phyloP scores from a whole-genome alignment of 2,329 filamentous ascomycete species.

The Mycosphaerella arachidis region DNA sequence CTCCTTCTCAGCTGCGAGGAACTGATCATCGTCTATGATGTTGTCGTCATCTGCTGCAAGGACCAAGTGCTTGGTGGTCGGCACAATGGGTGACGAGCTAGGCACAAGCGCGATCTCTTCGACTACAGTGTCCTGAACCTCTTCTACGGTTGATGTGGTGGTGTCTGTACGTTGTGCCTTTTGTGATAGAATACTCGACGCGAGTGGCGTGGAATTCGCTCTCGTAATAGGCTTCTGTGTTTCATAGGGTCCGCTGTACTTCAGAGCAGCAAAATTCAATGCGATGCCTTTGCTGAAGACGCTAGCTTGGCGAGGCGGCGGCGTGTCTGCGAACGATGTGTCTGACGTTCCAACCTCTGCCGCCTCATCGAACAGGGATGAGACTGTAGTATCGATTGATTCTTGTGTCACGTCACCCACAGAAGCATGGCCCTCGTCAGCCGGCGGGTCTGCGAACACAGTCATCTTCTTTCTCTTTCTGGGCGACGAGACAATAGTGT shows the following conservation, averaged over 20 bases:
- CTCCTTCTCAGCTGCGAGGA: constrained; percentile 23
- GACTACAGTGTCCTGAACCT: background rate
- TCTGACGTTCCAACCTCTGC: constrained; percentile 18
- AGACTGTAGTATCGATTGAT: constrained; percentile 8
- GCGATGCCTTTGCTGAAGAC: constrained; percentile 25
- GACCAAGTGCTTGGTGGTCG: background rate
- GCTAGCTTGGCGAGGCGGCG: constrained; percentile 7
- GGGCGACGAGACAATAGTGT: constrained; percentile 17
- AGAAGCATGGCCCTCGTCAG: constrained; percentile 2
- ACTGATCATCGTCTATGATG: constrained; percentile 23
- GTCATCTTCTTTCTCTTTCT: constrained; percentile 29
- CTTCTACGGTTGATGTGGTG: background rate
- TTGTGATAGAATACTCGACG: constrained; percentile 6
- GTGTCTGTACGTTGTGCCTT: background rate
- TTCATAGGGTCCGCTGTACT: constrained; percentile 10
- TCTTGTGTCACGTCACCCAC: constrained; percentile 10
- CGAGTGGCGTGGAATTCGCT: constrained; percentile 12
- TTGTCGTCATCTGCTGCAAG: constrained; percentile 10
- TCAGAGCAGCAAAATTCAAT: constrained; percentile 20
- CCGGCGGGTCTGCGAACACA: constrained; percentile 22
- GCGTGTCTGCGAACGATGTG: constrained; percentile 23
- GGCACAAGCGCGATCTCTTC: constrained; percentile 6
- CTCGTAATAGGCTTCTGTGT: constrained; percentile 8
- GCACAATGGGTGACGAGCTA: constrained; percentile 11
- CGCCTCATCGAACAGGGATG: constrained; percentile 10